Evolutionary conservation across 495 filamentous ascomycete genomes (phyloP), one percentile per base, ranked within the genome.

Genomic region (Lasiosphaeris hirsuta): DNA sequence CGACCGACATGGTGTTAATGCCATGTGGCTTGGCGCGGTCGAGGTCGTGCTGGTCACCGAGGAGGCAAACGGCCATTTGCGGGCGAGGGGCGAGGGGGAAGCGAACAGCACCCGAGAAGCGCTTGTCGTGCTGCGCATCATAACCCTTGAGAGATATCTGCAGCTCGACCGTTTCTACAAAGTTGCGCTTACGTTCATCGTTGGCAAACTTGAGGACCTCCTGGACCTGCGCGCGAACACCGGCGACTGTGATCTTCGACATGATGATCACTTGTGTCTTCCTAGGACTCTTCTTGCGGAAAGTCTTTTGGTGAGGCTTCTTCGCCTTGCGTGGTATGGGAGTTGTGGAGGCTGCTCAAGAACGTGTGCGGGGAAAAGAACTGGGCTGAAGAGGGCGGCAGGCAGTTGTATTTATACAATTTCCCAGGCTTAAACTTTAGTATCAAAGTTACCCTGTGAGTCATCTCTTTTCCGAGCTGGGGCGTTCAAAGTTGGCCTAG

Each of bases 31-130:
- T 97, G 58, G 92, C 90, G 77, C 92, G 89, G 75, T 97, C 92
- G 67, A 97, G 92, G 84, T 97, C 92, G 81, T 96, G 91, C 82
- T 97, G 92, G 82, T 97, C 92, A 83, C 92, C 92, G 63, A 97
- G 84, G 72, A 97, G 84, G 81, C 92, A 96, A 78, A 97, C 83
- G 79, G 68, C 79, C 91, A 96, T 94, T 78, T 84, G 83, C 54
- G 92, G 92, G 66, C 92, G 88, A 61, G 92, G 92, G 55, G 96
- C 80, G 62, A 81, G 76, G 43, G 92, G 90, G 54, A 97, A 88
- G 80, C 86, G 88, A 79, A 97, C 88, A 73, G 92, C 96, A 75
- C 92, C 92, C 46, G 88, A 91, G 89, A 97, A 97, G 34, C 52
- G 41, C 42, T 44, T 35, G 52, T 55, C 52, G 9, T 41, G 40